Evolutionary conservation across 1,284 basidiomycete species (phyloP).

Genomic region (Austroboletus novae-zelandiae): DNA sequence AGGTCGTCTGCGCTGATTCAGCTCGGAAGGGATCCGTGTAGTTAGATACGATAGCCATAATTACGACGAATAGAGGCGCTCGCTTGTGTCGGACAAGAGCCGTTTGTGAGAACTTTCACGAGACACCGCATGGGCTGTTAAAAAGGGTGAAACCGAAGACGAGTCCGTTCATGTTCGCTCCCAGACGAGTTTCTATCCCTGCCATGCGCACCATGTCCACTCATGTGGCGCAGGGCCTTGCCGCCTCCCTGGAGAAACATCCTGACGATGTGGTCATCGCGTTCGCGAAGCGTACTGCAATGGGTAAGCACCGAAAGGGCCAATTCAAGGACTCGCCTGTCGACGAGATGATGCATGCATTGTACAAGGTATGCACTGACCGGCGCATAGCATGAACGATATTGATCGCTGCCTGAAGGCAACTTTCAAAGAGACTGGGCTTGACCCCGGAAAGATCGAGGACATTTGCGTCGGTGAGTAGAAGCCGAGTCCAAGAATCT

Average conservation of each 20-base stretch:
- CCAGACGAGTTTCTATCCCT: conserved; percentile 1
- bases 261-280: conserved; percentile 85
- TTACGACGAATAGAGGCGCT: background rate
- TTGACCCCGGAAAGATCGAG: conserved; percentile 63
- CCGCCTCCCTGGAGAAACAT: conserved; percentile 59
- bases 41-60: too few species aligned
- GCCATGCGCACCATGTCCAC: conserved; percentile 39
- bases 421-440: conserved; percentile 43
- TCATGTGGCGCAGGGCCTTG: conserved; percentile 41
- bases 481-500: background rate
- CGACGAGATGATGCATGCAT: conserved; percentile 66
- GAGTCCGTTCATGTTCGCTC: conserved; percentile 18
- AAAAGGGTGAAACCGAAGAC: background rate
- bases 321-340: conserved; percentile 75
- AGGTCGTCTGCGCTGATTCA: background rate
- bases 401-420: conserved; percentile 34
- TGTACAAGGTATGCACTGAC: conserved; percentile 56
- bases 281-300: conserved; percentile 77
- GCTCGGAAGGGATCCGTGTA: background rate
- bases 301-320: conserved; percentile 77
- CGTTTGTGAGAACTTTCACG: conserved; percentile 2
- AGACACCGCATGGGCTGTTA: background rate
- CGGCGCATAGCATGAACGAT: background rate
- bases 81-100: background rate
- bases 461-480: conserved; percentile 77